Evolutionary conservation across 306 rosid genomes (phyloP).

Genomic region (Cyamopsis tetragonoloba): DNA sequence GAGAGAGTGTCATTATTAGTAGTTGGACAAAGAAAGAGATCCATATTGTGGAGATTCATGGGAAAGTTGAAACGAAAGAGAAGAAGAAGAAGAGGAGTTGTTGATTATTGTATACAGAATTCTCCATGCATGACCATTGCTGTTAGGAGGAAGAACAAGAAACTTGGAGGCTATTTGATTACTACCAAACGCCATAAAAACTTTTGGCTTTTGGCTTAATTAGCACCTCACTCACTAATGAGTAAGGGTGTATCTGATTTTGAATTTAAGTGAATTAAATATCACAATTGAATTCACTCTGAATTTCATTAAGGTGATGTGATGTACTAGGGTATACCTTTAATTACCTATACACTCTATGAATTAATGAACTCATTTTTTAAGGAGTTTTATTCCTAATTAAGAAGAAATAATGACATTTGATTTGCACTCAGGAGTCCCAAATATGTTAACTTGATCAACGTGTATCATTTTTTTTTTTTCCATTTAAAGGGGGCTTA

Average conservation of each 20-base stretch:
- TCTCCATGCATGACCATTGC: conserved; percentile 84
- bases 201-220: conserved; percentile 92
- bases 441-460: too few relatives aligned
- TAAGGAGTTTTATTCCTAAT: too few relatives aligned
- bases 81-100: conserved; percentile 31
- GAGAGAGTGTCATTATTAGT: conserved; percentile 62
- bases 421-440: too few relatives aligned
- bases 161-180: conserved; percentile 81
- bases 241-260: neutral
- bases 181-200: conserved; percentile 86
- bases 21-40: conserved; percentile 64
- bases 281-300: too few relatives aligned
- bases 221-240: too few relatives aligned
- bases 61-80: conserved; percentile 28
- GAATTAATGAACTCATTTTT: neutral
- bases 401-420: too few relatives aligned
- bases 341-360: too few relatives aligned
- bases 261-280: neutral
- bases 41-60: conserved; percentile 42
- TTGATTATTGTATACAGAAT: conserved; percentile 69
- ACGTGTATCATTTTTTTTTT: too few relatives aligned
- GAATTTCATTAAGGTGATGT: too few relatives aligned
- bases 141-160: conserved; percentile 69
- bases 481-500: too few relatives aligned
- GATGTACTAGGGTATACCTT: too few relatives aligned